These are phyloP conservation scores for Nigrospora oryzae DNA, from an alignment of 2,329 filamentous ascomycete species.

Conservation along the genomic window DNA sequence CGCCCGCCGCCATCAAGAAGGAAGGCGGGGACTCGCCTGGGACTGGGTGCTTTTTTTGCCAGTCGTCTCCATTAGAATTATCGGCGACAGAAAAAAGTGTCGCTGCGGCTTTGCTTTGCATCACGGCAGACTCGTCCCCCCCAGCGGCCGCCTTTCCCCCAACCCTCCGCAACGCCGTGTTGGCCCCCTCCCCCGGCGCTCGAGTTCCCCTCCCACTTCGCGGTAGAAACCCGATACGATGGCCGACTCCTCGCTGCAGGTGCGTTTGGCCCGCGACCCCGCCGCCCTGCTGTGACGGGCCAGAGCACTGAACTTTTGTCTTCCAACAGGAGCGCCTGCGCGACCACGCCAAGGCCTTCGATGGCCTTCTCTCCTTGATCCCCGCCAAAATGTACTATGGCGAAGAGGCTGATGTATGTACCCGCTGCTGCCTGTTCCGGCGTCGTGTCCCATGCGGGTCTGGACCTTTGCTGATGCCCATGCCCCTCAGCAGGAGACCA, in stretches of 20 bases:
- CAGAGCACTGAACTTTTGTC: background rate
- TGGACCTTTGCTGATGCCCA: too few relatives aligned
- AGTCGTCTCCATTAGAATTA: too few relatives aligned
- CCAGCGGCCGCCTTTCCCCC: too few relatives aligned
- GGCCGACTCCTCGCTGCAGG: slow-evolving; percentile 17
- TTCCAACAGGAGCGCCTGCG: slow-evolving; percentile 43
- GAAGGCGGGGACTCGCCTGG: too few relatives aligned
- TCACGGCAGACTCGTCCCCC: too few relatives aligned
- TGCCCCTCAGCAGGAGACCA: slow-evolving; percentile 55
- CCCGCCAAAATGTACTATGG: slow-evolving; percentile 88
- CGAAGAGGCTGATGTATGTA: slow-evolving; percentile 72
- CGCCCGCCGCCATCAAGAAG: too few relatives aligned
- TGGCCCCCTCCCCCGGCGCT: too few relatives aligned
- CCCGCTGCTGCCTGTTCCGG: slow-evolving; percentile 3
- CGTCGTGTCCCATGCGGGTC: background rate
- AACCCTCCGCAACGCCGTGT: too few relatives aligned
- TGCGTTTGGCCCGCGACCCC: slow-evolving; percentile 7
- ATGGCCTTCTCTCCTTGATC: slow-evolving; percentile 79
- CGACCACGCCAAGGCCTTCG: slow-evolving; percentile 65
- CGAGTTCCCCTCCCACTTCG: too few relatives aligned
- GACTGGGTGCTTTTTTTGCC: too few relatives aligned
- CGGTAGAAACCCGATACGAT: slow-evolving; percentile 3
- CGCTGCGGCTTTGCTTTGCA: too few relatives aligned
- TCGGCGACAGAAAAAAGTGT: too few relatives aligned
- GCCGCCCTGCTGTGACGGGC: slow-evolving; percentile 2